Conservation (phyloP, 2,329 filamentous ascomycete genomes). For the Byssothecium circinans region DNA sequence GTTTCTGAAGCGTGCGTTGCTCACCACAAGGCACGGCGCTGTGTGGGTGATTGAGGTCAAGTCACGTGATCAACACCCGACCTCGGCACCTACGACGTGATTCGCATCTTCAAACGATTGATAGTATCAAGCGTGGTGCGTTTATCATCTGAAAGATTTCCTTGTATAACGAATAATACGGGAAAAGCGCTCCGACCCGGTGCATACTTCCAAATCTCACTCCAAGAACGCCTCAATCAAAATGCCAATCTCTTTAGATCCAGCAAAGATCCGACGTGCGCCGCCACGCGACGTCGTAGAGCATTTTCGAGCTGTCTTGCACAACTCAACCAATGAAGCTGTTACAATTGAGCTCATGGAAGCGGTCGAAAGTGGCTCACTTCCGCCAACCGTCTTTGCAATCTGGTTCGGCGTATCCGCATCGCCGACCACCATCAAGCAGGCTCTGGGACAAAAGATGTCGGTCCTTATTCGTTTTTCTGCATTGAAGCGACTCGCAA, state of each 20-base stretch:
- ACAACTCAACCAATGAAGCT: background rate
- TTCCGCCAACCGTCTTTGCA: slow-evolving; percentile 20
- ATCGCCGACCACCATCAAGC: slow-evolving; percentile 16
- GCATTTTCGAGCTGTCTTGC: slow-evolving; percentile 1
- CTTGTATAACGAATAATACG: too few species aligned
- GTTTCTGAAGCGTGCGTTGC: too few species aligned
- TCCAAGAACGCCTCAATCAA: background rate
- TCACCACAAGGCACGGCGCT: too few species aligned
- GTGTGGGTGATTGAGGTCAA: too few species aligned
- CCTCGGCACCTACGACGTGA: too few species aligned
- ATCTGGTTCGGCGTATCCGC: slow-evolving; percentile 30
- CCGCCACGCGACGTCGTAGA: slow-evolving; percentile 1
- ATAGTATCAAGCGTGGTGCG: too few species aligned
- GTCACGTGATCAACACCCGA: too few species aligned
- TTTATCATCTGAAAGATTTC: too few species aligned
- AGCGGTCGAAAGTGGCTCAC: slow-evolving; percentile 8
- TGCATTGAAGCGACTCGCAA: slow-evolving; percentile 24
- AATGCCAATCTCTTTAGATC: slow-evolving; percentile 1
- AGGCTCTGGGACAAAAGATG: slow-evolving; percentile 24
- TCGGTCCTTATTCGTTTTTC: slow-evolving; percentile 24
- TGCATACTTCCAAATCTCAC: too few species aligned
- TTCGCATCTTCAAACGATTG: too few species aligned
- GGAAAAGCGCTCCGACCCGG: too few species aligned
- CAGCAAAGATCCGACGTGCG: slow-evolving; percentile 1
- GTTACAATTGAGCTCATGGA: slow-evolving; percentile 3